Conservation (phyloP, 2,329 filamentous ascomycete species). For the Stagonosporopsis cucurbitacearum region DNA sequence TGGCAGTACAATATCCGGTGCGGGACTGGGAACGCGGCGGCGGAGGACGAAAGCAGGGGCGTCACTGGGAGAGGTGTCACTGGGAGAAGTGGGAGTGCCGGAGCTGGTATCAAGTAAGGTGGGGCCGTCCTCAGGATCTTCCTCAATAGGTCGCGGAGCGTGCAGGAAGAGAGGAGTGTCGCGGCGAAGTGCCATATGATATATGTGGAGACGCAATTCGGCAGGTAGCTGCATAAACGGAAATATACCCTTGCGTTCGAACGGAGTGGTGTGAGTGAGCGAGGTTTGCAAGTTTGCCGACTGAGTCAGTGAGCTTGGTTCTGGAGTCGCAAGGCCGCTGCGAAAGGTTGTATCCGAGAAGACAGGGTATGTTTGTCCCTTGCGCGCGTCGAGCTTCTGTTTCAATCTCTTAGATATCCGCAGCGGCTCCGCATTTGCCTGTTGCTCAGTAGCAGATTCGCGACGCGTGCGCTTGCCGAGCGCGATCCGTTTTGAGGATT, state of each 20-base stretch:
- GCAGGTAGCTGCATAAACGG: slow-evolving; percentile 53
- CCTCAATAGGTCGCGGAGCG: slow-evolving; percentile 22
- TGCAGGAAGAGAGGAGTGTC: slow-evolving; percentile 41
- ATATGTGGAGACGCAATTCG: slow-evolving; percentile 56
- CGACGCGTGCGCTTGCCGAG: slow-evolving; percentile 18
- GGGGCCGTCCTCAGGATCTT: slow-evolving; percentile 17
- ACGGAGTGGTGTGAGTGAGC: neutral
- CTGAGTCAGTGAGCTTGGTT: slow-evolving; percentile 28
- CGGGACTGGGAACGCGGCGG: neutral
- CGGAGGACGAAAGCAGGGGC: neutral
- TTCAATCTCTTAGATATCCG: slow-evolving; percentile 17
- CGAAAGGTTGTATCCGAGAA: slow-evolving; percentile 3
- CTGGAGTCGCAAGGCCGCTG: slow-evolving; percentile 29
- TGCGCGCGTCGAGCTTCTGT: slow-evolving; percentile 3
- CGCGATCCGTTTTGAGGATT: neutral
- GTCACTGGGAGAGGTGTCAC: neutral
- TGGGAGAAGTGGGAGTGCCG: neutral
- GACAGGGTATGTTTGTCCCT: neutral
- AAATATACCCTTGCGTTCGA: slow-evolving; percentile 31
- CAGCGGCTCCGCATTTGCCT: slow-evolving; percentile 8
- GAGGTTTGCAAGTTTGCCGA: slow-evolving; percentile 9
- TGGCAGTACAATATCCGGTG: neutral
- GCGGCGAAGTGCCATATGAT: slow-evolving; percentile 47
- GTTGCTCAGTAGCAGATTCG: neutral
- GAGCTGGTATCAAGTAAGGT: neutral